Base-by-base conservation (phyloP, 2,329 filamentous ascomycete species). In the Hypoxylon sp. region DNA sequence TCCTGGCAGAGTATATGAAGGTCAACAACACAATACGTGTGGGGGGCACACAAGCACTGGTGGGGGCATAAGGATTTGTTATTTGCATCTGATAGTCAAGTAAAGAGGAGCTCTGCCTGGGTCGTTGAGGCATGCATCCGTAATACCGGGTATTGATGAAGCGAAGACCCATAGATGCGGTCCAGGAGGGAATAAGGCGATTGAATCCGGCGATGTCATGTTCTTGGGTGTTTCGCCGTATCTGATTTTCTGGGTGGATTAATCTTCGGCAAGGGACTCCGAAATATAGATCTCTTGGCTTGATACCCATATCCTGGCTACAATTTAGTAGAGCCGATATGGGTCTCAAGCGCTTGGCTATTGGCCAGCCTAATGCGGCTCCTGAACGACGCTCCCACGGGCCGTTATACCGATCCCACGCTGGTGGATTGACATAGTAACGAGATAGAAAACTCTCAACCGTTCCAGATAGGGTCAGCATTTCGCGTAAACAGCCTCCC, bases 371-470 rank as follows among this genome's bases (percentile, higher is more conserved):
- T 41, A 50, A 64, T 60, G 64, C 63, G 66, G 64, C 65, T 68
- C 65, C 54, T 67, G 61, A 39, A 56, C 47, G 60, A 71, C 73
- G 73, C 73, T 72, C 71, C 68, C 65, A 34, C 74, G 74, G 74
- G 41, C 74, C 74, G 74, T 69, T 68, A 61, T 67, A 61, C 74
- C 74, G 74, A 70, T 61, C 56, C 52, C 39, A 66, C 66, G 63
- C 56, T 63, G 66, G 66, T 32, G 37, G 46, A 51, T 46, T 61
- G 51, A 41, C 50, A 52, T 58, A 45, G 50, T 23, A 53, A 58
- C 51, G 34, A 51, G 46, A 58, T n/a, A 56, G 32, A 61, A 67
- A 61, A 57, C 32, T 48, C 57, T 58, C 60, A 63, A 46, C 63
- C 52, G 68, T 71, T 65, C 55, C 63, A 69, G 56, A 67, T 45